Evolutionary conservation across 164 flowering plant genomes (phyloP), one percentile per base, ranked within the genome.

Genomic region (Nymphaea colorata): DNA sequence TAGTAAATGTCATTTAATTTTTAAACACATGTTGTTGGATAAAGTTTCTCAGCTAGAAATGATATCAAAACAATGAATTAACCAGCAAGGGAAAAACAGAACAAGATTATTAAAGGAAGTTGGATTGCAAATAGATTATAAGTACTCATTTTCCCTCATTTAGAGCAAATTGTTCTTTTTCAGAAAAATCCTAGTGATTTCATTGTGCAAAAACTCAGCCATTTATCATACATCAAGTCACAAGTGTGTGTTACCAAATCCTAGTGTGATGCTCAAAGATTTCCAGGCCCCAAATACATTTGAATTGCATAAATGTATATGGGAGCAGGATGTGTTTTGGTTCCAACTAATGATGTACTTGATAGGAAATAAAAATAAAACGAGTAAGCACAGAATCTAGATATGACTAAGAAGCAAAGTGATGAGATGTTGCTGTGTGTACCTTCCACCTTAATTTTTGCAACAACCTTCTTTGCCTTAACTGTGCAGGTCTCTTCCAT

Each of bases 361-460:
- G 36, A 25, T 25, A 25, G 36, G 36, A 47, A 47, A 14, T 47
- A 14, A 47, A 47, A 47, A 14, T 6, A 7, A 7, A 47, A 47
- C 55, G 12, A 47, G 3, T 4, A 14, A 47, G 12, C 12, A 7
- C 55, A 47, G 55, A 25, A 47, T 47, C 7, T 47, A 6, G 55
- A 47, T 47, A 47, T 14, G 7, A 47, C 12, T 47, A 47, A 47
- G 6, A 47, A 7, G 12, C 3, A 6, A 3, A 47, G 12, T 6
- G 7, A 47, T 47, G 55, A 47, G 55, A 25, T 25, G 55, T 6
- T 47, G 12, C 11, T 47, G 12, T 4, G 16, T 12, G 66, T 74
- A 91, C 98, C 98, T 87, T 89, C 96, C 41, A 91, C 92, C 72
- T 83, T 85, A 70, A 89, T 81, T 74, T 89, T 89, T 64, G 92